phyloP scores from a whole-genome alignment of 306 rosid genomes.

The Arachis hypogaea region DNA sequence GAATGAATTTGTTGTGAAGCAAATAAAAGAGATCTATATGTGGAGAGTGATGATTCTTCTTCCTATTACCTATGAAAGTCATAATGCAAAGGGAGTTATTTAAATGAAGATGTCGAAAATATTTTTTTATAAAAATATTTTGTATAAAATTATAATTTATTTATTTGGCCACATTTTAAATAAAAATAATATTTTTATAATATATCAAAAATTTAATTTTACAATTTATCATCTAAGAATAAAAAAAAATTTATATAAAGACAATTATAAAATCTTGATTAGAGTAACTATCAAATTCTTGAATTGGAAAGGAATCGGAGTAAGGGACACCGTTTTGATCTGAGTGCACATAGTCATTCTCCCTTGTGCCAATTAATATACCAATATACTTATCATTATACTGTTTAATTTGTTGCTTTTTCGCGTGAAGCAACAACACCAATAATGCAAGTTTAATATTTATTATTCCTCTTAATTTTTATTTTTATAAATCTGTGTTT shows the following conservation, averaged over 20 bases:
- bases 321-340: slow-evolving; percentile 37
- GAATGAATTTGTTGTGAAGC: slow-evolving; percentile 42
- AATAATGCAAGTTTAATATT: slow-evolving; percentile 20
- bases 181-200: too few relatives aligned
- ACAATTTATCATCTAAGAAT: too few relatives aligned
- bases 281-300: slow-evolving; percentile 20
- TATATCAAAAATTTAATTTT: too few relatives aligned
- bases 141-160: too few relatives aligned
- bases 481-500: slow-evolving; percentile 6
- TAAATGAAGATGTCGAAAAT: too few relatives aligned
- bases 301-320: slow-evolving; percentile 23
- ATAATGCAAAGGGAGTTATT: not conserved
- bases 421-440: slow-evolving; percentile 50
- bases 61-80: slow-evolving; percentile 26
- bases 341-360: slow-evolving; percentile 40
- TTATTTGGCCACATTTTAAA: too few relatives aligned
- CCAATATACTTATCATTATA: slow-evolving; percentile 49
- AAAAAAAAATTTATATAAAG: too few relatives aligned
- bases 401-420: slow-evolving; percentile 40
- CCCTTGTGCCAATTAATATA: slow-evolving; percentile 32
- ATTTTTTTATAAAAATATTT: too few relatives aligned
- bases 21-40: slow-evolving; percentile 18
- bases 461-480: slow-evolving; percentile 44
- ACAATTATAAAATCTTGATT: too few relatives aligned
- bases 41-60: slow-evolving; percentile 43